Conservation (phyloP, 306 rosid species). For the Cotoneaster glaucophyllus region DNA sequence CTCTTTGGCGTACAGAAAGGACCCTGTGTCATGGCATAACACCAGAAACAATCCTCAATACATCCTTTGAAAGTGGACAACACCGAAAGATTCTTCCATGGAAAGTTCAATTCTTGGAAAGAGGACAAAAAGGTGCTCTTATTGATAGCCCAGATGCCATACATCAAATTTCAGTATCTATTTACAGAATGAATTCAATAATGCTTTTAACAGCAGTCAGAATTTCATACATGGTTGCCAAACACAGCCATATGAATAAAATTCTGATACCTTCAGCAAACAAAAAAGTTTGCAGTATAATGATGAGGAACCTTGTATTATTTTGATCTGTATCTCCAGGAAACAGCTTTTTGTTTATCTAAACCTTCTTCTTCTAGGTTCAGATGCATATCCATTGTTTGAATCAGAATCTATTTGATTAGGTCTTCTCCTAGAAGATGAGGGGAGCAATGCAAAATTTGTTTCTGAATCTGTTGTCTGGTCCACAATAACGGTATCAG, state of each 20-base stretch:
- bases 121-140: background rate
- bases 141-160: background rate
- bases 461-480: slow-evolving; percentile 28
- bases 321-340: slow-evolving; percentile 9
- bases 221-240: background rate
- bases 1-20: background rate
- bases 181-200: background rate
- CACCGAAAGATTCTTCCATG: background rate
- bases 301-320: slow-evolving; percentile 4
- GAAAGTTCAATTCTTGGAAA: background rate
- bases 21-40: background rate
- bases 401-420: slow-evolving; percentile 22
- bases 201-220: background rate
- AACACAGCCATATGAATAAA: background rate
- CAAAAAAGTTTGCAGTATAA: background rate
- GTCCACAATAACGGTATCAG: slow-evolving; percentile 14
- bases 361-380: slow-evolving; percentile 53
- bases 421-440: slow-evolving; percentile 39
- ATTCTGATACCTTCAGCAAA: background rate
- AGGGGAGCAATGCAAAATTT: slow-evolving; percentile 20
- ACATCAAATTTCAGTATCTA: background rate
- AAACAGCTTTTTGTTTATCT: slow-evolving; percentile 38
- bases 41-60: background rate
- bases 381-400: slow-evolving; percentile 25
- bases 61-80: background rate